phyloP scores from a whole-genome alignment of 306 rosid species.

The Vicia sativa region DNA sequence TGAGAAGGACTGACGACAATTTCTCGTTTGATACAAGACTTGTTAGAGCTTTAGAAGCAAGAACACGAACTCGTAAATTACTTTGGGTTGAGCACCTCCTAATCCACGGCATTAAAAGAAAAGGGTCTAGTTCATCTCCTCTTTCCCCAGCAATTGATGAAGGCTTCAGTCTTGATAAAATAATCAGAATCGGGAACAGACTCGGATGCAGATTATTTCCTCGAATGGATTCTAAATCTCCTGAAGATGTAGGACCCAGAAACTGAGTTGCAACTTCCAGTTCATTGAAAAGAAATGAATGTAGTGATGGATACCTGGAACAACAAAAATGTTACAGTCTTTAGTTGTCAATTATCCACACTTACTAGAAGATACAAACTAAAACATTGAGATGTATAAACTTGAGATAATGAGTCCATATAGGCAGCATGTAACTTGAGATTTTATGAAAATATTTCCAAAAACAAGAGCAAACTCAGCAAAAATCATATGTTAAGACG shows the following conservation, averaged over 20 bases:
- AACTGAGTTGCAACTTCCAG: conserved; percentile 76
- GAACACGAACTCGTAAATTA: conserved; percentile 84
- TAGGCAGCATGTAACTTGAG: conserved; percentile 9
- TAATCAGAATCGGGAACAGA: conserved; percentile 87
- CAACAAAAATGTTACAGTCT: conserved; percentile 18
- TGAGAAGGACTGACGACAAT: conserved; percentile 64
- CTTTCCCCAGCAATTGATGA: conserved; percentile 84
- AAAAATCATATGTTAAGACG: background rate
- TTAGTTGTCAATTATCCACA: conserved; percentile 20
- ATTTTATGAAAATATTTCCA: conserved; percentile 26
- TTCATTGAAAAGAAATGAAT: conserved; percentile 78
- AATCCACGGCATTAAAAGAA: conserved; percentile 80
- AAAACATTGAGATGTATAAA: conserved; percentile 22
- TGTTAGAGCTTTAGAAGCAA: conserved; percentile 90
- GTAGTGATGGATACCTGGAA: conserved; percentile 81
- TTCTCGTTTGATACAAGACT: conserved; percentile 89
- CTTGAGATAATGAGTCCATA: conserved; percentile 13
- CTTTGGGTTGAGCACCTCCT: conserved; percentile 89
- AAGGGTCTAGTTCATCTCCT: conserved; percentile 90
- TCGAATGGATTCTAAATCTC: conserved; percentile 52
- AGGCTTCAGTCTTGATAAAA: conserved; percentile 89
- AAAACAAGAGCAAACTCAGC: conserved; percentile 11
- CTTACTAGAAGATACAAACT: conserved; percentile 18
- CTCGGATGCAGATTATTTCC: conserved; percentile 93
- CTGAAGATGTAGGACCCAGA: conserved; percentile 62